These are phyloP conservation scores for Mariannaea sp. DNA, from an alignment of 2,329 filamentous ascomycete genomes.

Conservation along the genomic window DNA sequence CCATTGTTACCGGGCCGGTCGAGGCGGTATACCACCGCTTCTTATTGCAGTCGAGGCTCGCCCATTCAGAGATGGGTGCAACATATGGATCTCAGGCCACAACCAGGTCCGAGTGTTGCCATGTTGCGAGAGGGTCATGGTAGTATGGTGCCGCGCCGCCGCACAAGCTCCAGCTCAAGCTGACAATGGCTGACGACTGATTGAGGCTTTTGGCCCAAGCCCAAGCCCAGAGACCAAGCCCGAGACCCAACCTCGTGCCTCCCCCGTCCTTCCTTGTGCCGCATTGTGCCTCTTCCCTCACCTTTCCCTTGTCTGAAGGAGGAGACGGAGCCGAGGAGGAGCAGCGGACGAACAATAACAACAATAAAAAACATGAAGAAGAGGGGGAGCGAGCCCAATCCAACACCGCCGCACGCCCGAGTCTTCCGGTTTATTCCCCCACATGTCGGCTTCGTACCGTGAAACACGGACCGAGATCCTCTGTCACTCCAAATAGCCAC, in stretches of 20 bases:
- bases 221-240: no score
- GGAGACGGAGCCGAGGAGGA: not conserved
- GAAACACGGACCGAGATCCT: slow-evolving; percentile 24
- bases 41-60: slow-evolving; percentile 13
- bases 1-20: slow-evolving; percentile 15
- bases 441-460: slow-evolving; percentile 15
- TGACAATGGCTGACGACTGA: slow-evolving; percentile 16
- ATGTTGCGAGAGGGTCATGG: slow-evolving; percentile 18
- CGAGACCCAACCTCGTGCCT: slow-evolving; percentile 5
- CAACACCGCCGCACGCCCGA: slow-evolving; percentile 13
- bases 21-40: slow-evolving; percentile 15
- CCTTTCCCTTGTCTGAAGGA: not conserved
- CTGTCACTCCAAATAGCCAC: slow-evolving; percentile 21
- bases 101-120: slow-evolving; percentile 21
- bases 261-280: no score
- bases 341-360: not conserved
- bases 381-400: not conserved
- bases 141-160: slow-evolving; percentile 17
- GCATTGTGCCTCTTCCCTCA: not conserved
- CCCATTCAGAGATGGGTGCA: slow-evolving; percentile 8
- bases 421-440: slow-evolving; percentile 25
- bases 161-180: slow-evolving; percentile 8
- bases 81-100: slow-evolving; percentile 27
- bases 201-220: slow-evolving; percentile 15
- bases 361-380: no score